phyloP scores from a whole-genome alignment of 148 eudicot species.

The Rhododendron williamsianum region DNA sequence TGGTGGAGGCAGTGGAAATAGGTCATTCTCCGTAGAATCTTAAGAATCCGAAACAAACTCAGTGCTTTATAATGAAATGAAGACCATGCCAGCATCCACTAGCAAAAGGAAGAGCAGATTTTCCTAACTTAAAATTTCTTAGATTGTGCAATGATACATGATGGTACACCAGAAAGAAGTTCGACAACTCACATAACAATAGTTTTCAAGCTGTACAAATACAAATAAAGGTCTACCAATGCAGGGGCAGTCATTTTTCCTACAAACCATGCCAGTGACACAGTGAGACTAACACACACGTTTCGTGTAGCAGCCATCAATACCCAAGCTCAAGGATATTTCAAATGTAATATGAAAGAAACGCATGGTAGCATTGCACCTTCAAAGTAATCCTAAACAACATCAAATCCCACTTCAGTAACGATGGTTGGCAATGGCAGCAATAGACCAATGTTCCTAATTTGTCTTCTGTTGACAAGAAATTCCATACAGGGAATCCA shows the following conservation, averaged over 20 bases:
- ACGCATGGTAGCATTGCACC: not conserved
- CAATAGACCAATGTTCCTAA: not conserved
- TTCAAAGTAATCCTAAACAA: not conserved
- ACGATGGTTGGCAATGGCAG: not conserved
- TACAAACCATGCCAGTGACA: not conserved
- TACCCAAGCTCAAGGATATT: conserved; percentile 1
- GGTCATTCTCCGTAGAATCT: not conserved
- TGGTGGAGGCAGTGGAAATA: not conserved
- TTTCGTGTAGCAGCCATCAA: not conserved
- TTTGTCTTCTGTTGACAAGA: not conserved
- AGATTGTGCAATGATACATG: not conserved
- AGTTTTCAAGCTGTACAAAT: not conserved
- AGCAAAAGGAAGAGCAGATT: not conserved
- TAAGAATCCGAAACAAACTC: not conserved
- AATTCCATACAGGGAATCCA: not conserved
- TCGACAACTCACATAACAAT: not conserved
- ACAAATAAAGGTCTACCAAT: not conserved
- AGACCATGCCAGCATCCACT: not conserved
- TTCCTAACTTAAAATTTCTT: not conserved
- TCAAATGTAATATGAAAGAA: not conserved
- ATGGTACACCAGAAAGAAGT: not conserved
- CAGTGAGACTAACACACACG: not conserved
- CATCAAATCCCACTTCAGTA: not conserved
- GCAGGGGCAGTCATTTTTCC: not conserved
- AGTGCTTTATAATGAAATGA: too few relatives aligned